A percentile compares a stretch with the other conserved stretches of the same genome.
phyloP scores from a whole-genome alignment of 1,139 yeast genomes.

The Candida sp. region DNA sequence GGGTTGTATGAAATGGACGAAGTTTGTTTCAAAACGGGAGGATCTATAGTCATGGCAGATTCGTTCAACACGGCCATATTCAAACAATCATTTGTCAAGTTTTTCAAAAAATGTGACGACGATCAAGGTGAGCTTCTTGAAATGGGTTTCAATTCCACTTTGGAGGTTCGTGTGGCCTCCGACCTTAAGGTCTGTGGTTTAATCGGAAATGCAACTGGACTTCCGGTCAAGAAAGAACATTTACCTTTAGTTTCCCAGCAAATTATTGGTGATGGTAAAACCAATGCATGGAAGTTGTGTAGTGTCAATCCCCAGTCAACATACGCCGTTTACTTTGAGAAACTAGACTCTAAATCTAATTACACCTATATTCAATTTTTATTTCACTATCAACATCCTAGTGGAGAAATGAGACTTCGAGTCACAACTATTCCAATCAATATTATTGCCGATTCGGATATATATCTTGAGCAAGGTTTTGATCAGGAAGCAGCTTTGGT shows the following conservation, averaged over 20 bases:
- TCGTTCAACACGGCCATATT: constrained; percentile 64
- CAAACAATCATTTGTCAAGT: constrained; percentile 58
- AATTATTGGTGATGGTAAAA: constrained; percentile 47
- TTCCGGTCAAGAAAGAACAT: constrained; percentile 27
- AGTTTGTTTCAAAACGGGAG: constrained; percentile 57
- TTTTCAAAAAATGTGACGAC: constrained; percentile 37
- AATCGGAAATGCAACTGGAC: constrained; percentile 53
- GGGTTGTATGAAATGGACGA: constrained; percentile 66
- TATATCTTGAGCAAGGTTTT: constrained; percentile 41
- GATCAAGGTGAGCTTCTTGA: constrained; percentile 31
- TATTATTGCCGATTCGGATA: constrained; percentile 42
- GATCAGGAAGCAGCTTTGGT: constrained; percentile 75
- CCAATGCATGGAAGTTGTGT: constrained; percentile 62
- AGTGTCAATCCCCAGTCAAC: constrained; percentile 55
- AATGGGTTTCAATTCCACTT: constrained; percentile 55
- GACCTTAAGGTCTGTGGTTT: constrained; percentile 55
- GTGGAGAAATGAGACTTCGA: constrained; percentile 40
- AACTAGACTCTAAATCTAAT: constrained; percentile 32
- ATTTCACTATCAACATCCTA: constrained; percentile 68
- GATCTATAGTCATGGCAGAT: constrained; percentile 59
- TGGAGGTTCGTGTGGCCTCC: constrained; percentile 49
- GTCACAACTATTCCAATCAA: constrained; percentile 51
- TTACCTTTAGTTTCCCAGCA: constrained; percentile 22
- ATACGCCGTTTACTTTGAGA: constrained; percentile 55
- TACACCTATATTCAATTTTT: constrained; percentile 60